These are phyloP conservation scores for Neopestalotiopsis sp. DNA, from an alignment of 2,329 filamentous ascomycete species.

Conservation along the genomic window DNA sequence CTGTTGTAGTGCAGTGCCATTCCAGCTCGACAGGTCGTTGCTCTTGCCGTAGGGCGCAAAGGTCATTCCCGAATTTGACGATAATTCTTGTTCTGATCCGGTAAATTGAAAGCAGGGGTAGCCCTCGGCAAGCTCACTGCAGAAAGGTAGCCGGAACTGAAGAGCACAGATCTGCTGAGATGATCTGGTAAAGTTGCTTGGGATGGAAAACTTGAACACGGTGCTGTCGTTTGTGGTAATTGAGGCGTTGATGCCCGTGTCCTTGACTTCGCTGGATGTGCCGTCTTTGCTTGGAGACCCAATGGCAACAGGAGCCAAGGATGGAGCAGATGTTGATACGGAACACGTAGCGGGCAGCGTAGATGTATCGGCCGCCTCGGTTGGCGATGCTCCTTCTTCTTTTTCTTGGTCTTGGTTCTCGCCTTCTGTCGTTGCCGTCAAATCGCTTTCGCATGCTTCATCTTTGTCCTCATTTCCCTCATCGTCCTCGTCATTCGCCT, in stretches of 20 bases:
- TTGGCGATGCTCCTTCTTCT: too few species aligned
- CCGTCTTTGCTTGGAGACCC: slow-evolving; percentile 24
- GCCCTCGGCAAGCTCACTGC: slow-evolving; percentile 31
- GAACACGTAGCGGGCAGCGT: not conserved
- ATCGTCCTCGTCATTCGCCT: not conserved
- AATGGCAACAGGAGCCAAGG: slow-evolving; percentile 30
- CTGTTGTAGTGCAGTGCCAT: slow-evolving; percentile 32
- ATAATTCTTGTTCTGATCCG: slow-evolving; percentile 35
- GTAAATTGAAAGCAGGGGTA: slow-evolving; percentile 39
- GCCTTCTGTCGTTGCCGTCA: not conserved
- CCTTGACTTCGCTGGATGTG: slow-evolving; percentile 21
- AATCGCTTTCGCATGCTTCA: not conserved
- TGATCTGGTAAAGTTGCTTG: slow-evolving; percentile 25
- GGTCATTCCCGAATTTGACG: slow-evolving; percentile 34
- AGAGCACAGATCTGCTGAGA: slow-evolving; percentile 30
- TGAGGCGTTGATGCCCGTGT: slow-evolving; percentile 24
- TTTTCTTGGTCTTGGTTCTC: too few species aligned
- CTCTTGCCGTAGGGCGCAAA: slow-evolving; percentile 28
- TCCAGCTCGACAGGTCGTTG: slow-evolving; percentile 27
- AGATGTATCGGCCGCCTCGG: not conserved
- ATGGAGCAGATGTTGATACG: slow-evolving; percentile 28
- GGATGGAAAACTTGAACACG: slow-evolving; percentile 31
- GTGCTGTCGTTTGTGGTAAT: slow-evolving; percentile 30
- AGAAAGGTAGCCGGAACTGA: slow-evolving; percentile 38
- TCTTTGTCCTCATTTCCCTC: not conserved